These are phyloP conservation scores for Oryza australiensis DNA, from an alignment of 176 grass and related monocot species.

Conservation along the genomic window DNA sequence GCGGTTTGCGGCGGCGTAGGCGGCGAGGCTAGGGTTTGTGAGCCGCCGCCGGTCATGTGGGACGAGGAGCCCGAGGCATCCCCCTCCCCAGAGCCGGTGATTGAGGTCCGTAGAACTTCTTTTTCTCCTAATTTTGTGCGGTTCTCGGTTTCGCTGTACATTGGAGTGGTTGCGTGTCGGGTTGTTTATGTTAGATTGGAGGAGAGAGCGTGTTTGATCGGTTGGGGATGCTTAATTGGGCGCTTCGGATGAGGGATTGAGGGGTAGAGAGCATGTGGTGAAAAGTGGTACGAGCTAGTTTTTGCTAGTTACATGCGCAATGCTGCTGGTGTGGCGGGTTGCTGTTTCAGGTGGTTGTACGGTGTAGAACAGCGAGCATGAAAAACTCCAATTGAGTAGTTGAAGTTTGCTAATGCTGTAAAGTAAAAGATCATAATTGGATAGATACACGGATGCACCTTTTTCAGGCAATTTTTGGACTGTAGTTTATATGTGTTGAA, in stretches of 20 bases:
- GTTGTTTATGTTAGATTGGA: background rate
- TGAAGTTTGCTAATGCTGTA: background rate
- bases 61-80: slow-evolving; percentile 34
- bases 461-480: background rate
- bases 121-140: too few species aligned
- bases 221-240: background rate
- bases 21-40: slow-evolving; percentile 24
- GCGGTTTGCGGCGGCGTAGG: background rate
- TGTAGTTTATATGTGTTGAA: background rate
- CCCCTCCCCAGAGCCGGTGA: slow-evolving; percentile 14
- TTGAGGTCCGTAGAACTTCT: background rate
- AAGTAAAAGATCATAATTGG: background rate
- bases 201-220: background rate
- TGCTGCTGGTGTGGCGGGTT: background rate
- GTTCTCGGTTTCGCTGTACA: background rate
- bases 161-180: background rate
- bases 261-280: background rate
- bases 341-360: background rate
- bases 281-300: background rate
- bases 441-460: background rate
- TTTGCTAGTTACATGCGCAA: background rate
- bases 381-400: background rate
- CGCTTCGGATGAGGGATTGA: slow-evolving; percentile 15
- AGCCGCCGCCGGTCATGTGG: slow-evolving; percentile 34
- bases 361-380: background rate